Conservation (phyloP, 2,329 filamentous ascomycete species). For the Fusarium luffae region DNA sequence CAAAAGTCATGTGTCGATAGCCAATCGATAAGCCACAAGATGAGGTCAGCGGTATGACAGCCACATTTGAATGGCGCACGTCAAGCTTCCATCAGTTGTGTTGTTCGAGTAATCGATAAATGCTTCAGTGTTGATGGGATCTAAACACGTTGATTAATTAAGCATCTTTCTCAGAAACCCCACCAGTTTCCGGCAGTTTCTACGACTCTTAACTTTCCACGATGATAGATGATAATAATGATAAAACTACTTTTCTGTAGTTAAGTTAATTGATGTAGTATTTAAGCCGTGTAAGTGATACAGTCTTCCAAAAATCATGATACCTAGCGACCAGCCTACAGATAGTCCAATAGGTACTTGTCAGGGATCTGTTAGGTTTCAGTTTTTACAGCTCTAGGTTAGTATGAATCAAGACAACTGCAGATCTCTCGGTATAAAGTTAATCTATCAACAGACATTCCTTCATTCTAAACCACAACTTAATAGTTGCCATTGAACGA, state of each 20-base stretch:
- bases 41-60: conserved; percentile 30
- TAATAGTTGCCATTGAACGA: not conserved
- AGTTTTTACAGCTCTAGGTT: not conserved
- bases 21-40: conserved; percentile 28
- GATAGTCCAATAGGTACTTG: not conserved
- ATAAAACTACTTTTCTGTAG: not conserved
- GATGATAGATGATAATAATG: not conserved
- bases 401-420: not conserved
- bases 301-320: not conserved
- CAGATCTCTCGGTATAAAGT: not conserved
- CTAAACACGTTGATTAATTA: not conserved
- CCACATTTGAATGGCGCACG: conserved; percentile 5
- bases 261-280: not conserved
- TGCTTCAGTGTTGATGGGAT: not conserved
- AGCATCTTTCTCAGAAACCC: not conserved
- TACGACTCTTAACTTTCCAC: not conserved
- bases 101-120: not conserved
- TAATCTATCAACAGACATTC: not conserved
- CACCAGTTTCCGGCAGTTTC: not conserved
- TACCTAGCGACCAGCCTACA: not conserved
- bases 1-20: conserved; percentile 20
- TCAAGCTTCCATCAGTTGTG: conserved; percentile 7
- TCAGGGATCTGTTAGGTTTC: not conserved
- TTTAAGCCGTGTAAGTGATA: not conserved
- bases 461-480: not conserved